A percentile compares a stretch with the other conserved stretches of the same genome.
Evolutionary conservation across 2,329 filamentous ascomycete species (phyloP).

Genomic region (Pestalotiopsis sp.): DNA sequence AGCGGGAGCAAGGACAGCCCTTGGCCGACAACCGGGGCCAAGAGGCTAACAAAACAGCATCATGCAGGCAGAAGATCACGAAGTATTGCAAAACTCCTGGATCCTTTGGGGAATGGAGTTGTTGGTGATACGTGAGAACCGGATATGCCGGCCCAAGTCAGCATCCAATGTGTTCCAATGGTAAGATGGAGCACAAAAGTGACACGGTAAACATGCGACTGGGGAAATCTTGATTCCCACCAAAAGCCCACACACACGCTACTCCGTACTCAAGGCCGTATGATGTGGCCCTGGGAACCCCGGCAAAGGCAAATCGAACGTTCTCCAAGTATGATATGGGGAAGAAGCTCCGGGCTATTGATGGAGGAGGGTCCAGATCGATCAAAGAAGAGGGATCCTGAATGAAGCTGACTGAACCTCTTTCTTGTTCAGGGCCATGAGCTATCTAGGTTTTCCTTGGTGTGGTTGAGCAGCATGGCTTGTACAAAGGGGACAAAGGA

Average conservation of each 20-base stretch:
- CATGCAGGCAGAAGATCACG: no score
- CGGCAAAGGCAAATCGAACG: conserved; percentile 2
- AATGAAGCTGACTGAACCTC: background rate
- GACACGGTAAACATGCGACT: background rate
- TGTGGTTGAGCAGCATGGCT: background rate
- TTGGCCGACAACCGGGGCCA: no score
- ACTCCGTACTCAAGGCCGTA: background rate
- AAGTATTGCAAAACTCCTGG: background rate
- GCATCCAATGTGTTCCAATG: background rate
- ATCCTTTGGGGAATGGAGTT: background rate
- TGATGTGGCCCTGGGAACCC: conserved; percentile 5
- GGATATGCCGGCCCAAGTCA: background rate
- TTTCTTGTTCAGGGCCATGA: background rate
- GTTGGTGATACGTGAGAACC: background rate
- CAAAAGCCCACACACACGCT: background rate
- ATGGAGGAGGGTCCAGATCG: background rate
- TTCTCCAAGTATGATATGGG: background rate
- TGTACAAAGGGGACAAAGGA: background rate
- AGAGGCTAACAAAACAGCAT: no score
- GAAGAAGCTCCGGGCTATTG: conserved; percentile 4
- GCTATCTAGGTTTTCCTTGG: background rate
- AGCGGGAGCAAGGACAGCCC: background rate
- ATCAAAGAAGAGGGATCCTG: background rate
- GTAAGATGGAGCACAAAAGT: no score
- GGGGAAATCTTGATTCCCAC: conserved; percentile 5